Percentiles rank a stretch among this genome's conserved stretches.
These are phyloP conservation scores for Acanthamoeba quina DNA, from an alignment of 208 protist species.

Conservation along the genomic window DNA sequence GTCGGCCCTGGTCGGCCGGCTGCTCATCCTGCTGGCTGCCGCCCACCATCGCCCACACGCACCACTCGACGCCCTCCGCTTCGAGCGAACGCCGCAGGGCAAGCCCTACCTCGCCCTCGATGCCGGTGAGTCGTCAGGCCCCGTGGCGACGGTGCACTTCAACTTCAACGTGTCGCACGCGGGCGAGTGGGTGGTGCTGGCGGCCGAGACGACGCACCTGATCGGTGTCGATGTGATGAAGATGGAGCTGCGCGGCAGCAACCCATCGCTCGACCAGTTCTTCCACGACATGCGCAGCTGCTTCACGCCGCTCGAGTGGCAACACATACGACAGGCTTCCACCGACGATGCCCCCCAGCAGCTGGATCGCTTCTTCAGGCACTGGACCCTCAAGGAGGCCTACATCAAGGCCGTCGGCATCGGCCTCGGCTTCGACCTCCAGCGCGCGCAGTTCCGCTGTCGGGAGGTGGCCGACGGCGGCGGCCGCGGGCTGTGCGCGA, in stretches of 20 bases:
- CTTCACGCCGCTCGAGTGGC: conserved; percentile 56
- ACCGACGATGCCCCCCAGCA: neutral
- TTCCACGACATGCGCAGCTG: conserved; percentile 63
- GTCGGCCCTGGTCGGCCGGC: conserved; percentile 49
- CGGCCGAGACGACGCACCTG: conserved; percentile 19
- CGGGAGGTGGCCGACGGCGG: neutral
- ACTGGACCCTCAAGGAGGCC: conserved; percentile 73
- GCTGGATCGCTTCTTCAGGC: conserved; percentile 34
- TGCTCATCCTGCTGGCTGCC: conserved; percentile 22
- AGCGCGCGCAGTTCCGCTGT: conserved; percentile 48
- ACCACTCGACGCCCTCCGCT: neutral
- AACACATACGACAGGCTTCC: neutral
- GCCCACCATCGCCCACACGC: neutral
- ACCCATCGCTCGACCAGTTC: neutral
- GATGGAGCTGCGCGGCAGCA: conserved; percentile 44
- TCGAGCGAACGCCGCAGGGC: conserved; percentile 37
- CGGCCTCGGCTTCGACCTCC: conserved; percentile 57
- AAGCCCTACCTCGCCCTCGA: conserved; percentile 45
- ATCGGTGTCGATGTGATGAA: conserved; percentile 72
- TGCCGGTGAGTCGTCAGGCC: neutral
- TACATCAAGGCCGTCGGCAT: conserved; percentile 73
- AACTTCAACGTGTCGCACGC: conserved; percentile 74
- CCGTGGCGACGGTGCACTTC: neutral
- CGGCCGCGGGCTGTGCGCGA: neutral
- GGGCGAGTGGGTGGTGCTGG: conserved; percentile 70